Conservation (phyloP, 1,139 yeast species). For the Debaryomycetaceae sp. region DNA sequence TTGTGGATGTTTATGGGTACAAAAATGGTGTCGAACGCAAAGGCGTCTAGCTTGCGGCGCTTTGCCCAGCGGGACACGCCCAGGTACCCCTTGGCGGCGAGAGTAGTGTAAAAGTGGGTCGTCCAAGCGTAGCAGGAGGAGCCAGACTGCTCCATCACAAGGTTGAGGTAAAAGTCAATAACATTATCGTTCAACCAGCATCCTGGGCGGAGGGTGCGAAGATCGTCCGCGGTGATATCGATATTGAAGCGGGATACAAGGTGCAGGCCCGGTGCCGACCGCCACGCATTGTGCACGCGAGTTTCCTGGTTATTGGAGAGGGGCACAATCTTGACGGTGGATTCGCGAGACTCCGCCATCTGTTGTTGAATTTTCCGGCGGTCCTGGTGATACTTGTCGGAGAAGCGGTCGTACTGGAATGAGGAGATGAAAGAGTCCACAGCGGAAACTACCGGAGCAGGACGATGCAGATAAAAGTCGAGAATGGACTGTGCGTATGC, state of each 20-base stretch:
- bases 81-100: slow-evolving; percentile 60
- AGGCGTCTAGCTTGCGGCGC: slow-evolving; percentile 62
- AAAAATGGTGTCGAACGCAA: slow-evolving; percentile 52
- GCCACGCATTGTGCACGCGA: slow-evolving; percentile 17
- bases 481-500: slow-evolving; percentile 1
- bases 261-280: slow-evolving; percentile 7
- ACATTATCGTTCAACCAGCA: slow-evolving; percentile 88
- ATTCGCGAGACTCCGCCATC: slow-evolving; percentile 4
- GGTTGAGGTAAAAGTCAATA: slow-evolving; percentile 68
- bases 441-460: slow-evolving; percentile 4
- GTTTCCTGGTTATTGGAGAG: slow-evolving; percentile 7
- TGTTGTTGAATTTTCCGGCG: slow-evolving; percentile 3
- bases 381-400: slow-evolving; percentile 1
- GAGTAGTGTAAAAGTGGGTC: slow-evolving; percentile 74
- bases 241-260: slow-evolving; percentile 29
- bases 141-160: slow-evolving; percentile 33
- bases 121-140: slow-evolving; percentile 65
- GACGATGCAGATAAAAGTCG: slow-evolving; percentile 5
- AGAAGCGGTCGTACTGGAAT: slow-evolving; percentile 2
- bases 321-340: slow-evolving; percentile 5
- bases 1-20: slow-evolving; percentile 77
- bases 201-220: slow-evolving; percentile 58
- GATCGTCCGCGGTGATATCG: slow-evolving; percentile 56
- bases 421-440: slow-evolving; percentile 8
- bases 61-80: slow-evolving; percentile 90